Base-by-base conservation (phyloP, 2,329 filamentous ascomycete species). In the Colletotrichum cordylinicola region DNA sequence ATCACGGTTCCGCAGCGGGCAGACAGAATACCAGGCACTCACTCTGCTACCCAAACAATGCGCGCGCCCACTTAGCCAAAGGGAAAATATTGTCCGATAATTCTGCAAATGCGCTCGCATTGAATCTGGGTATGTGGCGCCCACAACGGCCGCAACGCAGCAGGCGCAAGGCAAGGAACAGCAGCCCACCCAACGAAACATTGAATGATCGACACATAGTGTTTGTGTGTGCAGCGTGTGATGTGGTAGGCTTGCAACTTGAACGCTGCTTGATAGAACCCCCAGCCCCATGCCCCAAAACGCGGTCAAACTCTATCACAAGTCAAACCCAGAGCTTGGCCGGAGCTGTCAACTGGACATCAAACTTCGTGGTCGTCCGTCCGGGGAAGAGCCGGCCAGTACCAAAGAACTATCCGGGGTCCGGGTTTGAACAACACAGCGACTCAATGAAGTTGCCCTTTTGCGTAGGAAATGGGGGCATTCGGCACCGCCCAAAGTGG, bases 311-410 rank as follows among this genome's bases (percentile, higher is more conserved):
- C 35, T 60, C 33, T 48, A 60, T 69, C 55, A 48, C 27, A 69
- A 58, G 52, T 68, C 33, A 43, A 60, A 37, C 43, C 65, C n/a
- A 24, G 15, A 55, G 39, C 48, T 56, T 67, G 65, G 48, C 65
- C 48, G 65, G 65, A 64, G 65, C 48, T 67, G 65, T 67, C 65
- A 67, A 67, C 65, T 67, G 65, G 65, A 56, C 48, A 56, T 56
- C n/a, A 37, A 21, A 29, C 31, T 56, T 67, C 13, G 21, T 39
- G 4, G 15, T 39, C 48, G 18, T 24, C 48, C 31, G 31, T 56
- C 65, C 65, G 65, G 65, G 48, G 48, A 67, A 9, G 39, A 56
- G 65, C 65, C 64, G 64, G 64, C 33, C 43, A 64, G 61, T 21
- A 13, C 55, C 27, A 33, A 33, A 61, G 29, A 61, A 61, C 27